A percentile compares a stretch with the other conserved stretches of the same genome.
Evolutionary conservation across 352 stramenopile genomes (phyloP).

Genomic region (Elongisporangium anandrum): DNA sequence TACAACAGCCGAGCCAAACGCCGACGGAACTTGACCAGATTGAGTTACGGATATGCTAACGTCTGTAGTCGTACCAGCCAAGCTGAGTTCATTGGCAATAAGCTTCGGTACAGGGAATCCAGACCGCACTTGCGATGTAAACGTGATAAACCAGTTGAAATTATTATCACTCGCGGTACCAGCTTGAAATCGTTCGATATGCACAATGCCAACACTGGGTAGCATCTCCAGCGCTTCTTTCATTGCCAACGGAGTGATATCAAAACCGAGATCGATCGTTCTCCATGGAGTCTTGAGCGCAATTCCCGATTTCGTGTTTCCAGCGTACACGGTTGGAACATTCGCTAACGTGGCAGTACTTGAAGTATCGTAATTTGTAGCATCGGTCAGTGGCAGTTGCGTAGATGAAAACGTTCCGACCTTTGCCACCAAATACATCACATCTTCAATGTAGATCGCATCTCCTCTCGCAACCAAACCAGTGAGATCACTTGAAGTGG

Average conservation of each 20-base stretch:
- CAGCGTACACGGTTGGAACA: slow-evolving; percentile 29
- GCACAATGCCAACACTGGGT: slow-evolving; percentile 83
- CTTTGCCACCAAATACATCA: slow-evolving; percentile 71
- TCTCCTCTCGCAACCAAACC: slow-evolving; percentile 82
- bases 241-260: slow-evolving; percentile 52
- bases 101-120: slow-evolving; percentile 32
- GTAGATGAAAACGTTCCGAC: slow-evolving; percentile 71
- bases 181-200: slow-evolving; percentile 80
- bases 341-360: slow-evolving; percentile 21
- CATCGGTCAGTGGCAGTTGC: slow-evolving; percentile 47
- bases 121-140: slow-evolving; percentile 55
- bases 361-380: slow-evolving; percentile 15
- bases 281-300: slow-evolving; percentile 52
- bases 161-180: slow-evolving; percentile 42
- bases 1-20: slow-evolving; percentile 33
- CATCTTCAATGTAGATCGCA: slow-evolving; percentile 65
- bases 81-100: slow-evolving; percentile 42
- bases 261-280: slow-evolving; percentile 47
- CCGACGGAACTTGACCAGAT: slow-evolving; percentile 23
- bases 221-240: slow-evolving; percentile 86
- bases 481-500: slow-evolving; percentile 87
- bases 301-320: slow-evolving; percentile 32
- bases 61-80: slow-evolving; percentile 27
- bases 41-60: slow-evolving; percentile 18
- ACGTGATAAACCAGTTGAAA: slow-evolving; percentile 90